Evolutionary conservation across 129 eudicot species (phyloP).

Genomic region (Chrysanthemum seticuspe): DNA sequence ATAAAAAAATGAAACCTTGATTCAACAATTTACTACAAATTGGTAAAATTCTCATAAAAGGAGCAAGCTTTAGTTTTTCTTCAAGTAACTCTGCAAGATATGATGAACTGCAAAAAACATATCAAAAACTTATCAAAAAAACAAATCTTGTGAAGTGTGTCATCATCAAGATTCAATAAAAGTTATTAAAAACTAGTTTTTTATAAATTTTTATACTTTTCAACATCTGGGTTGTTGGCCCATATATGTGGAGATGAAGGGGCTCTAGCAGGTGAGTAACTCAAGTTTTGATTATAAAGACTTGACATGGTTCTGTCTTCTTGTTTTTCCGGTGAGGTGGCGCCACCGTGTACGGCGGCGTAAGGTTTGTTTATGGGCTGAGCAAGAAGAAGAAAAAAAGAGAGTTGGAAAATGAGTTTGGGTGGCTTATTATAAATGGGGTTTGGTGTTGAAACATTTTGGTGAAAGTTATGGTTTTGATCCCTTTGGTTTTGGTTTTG

Average conservation of each 20-base stretch:
- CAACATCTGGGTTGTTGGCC: constrained; percentile 68
- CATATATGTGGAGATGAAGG: constrained; percentile 70
- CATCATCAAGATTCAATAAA: constrained; percentile 15
- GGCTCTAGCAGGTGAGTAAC: constrained; percentile 77
- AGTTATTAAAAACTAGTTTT: background rate
- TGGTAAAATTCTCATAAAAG: constrained; percentile 39
- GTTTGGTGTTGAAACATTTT: constrained; percentile 32
- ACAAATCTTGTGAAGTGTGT: constrained; percentile 20
- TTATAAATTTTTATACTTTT: constrained; percentile 40
- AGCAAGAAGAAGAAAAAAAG: constrained; percentile 22
- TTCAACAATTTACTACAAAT: constrained; percentile 35
- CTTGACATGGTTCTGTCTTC: constrained; percentile 53
- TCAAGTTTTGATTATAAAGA: constrained; percentile 53
- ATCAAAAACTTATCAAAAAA: constrained; percentile 13
- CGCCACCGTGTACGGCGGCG: constrained; percentile 25
- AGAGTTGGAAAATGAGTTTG: constrained; percentile 22
- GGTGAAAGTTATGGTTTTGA: constrained; percentile 4
- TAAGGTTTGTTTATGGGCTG: constrained; percentile 22
- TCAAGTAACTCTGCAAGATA: constrained; percentile 41
- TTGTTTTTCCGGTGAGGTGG: constrained; percentile 6
- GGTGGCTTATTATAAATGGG: constrained; percentile 43
- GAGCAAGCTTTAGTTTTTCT: constrained; percentile 37
- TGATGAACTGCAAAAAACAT: constrained; percentile 26
- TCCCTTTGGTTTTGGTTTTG: background rate
- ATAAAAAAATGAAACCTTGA: constrained; percentile 28